Evolutionary conservation across 2,329 filamentous ascomycete genomes (phyloP).

Genomic region (Paecilomyces sp.): DNA sequence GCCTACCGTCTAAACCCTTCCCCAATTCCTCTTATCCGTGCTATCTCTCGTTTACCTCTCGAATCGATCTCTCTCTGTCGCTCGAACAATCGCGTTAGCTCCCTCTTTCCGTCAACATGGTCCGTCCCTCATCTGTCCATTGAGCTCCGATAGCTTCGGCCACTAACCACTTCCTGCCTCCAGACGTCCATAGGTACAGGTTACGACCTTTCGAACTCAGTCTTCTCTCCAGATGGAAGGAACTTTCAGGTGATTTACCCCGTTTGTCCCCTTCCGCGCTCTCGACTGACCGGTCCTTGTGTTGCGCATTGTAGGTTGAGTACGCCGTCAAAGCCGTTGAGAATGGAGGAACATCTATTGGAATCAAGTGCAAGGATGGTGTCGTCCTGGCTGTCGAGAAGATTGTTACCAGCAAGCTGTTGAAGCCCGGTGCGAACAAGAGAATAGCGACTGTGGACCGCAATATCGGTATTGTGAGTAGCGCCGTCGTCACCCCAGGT

Average conservation of each 20-base stretch:
- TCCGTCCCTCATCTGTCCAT: constrained; percentile 3
- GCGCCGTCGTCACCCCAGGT: neutral
- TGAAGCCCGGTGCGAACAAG: constrained; percentile 94
- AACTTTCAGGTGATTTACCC: constrained; percentile 77
- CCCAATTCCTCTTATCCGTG: constrained; percentile 1
- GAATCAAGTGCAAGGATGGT: constrained; percentile 94
- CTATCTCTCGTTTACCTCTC: neutral
- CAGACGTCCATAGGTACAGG: constrained; percentile 99
- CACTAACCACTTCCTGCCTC: neutral
- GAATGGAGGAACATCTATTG: constrained; percentile 92
- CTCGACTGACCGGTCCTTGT: neutral
- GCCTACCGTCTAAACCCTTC: constrained; percentile 15
- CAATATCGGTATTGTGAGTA: constrained; percentile 82
- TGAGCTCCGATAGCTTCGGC: neutral
- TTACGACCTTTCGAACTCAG: constrained; percentile 98
- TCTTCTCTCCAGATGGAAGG: constrained; percentile 97
- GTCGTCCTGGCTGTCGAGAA: constrained; percentile 96
- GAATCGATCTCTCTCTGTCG: constrained; percentile 6
- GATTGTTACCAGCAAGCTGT: constrained; percentile 87
- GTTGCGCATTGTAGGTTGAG: constrained; percentile 55
- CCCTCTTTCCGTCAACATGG: constrained; percentile 1
- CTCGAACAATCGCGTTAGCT: constrained; percentile 5
- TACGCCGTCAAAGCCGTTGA: constrained; percentile 98
- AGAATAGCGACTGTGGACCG: constrained; percentile 91
- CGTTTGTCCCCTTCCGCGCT: neutral